Evolutionary conservation across 345 rosid species (phyloP).

Genomic region (Acer saccharum): DNA sequence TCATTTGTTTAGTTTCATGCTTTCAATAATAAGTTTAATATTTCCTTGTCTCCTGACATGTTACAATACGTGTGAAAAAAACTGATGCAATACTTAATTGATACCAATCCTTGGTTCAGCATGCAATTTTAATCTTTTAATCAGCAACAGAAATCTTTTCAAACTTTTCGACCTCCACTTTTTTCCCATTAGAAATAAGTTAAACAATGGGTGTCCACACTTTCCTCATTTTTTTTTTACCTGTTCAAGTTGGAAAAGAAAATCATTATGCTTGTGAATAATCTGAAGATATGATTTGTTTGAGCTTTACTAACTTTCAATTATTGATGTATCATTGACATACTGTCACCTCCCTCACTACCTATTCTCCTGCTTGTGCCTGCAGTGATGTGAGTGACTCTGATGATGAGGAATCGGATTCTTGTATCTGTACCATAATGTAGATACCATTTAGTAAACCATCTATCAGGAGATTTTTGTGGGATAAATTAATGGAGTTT

Average conservation of each 20-base stretch:
- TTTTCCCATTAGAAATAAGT: conserved; percentile 1
- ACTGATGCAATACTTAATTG: not conserved
- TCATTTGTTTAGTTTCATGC: not conserved
- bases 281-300: conserved; percentile 1
- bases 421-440: conserved; percentile 89
- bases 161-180: not conserved
- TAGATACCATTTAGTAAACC: conserved; percentile 35
- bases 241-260: not conserved
- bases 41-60: not conserved
- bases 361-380: conserved; percentile 22
- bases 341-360: conserved; percentile 1
- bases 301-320: not conserved
- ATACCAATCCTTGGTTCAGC: not conserved
- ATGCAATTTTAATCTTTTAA: not conserved
- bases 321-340: not conserved
- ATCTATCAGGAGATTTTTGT: conserved; percentile 21
- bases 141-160: not conserved
- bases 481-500: conserved; percentile 2
- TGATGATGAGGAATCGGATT: conserved; percentile 80
- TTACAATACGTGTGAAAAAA: conserved; percentile 8
- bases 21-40: not conserved
- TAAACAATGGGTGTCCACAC: not conserved
- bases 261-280: not conserved
- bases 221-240: not conserved
- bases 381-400: conserved; percentile 87